Evolutionary conservation across 495 filamentous ascomycete species (phyloP), one percentile per base, ranked within the genome.

Genomic region (Podospora bellae-mahoneyi): DNA sequence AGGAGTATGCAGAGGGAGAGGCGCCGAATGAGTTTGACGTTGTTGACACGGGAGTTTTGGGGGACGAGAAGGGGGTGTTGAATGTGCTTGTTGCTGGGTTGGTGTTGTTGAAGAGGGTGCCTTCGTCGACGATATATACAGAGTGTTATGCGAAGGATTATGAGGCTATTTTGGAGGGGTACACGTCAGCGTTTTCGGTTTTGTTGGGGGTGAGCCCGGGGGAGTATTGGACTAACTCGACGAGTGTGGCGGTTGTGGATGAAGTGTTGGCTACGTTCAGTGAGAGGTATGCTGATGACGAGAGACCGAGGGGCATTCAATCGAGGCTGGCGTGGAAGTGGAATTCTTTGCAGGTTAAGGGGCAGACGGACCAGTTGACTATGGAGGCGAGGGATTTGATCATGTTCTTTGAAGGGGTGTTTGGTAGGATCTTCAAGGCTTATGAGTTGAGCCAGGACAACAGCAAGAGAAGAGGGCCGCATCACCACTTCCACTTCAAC

Each of bases 21-120:
- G 80, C 79, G 13, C 83, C 84, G 15, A 65, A 68, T 34, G 60
- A 75, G 28, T 89, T 89, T 63, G 78, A 88, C 66, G 77, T 84
- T n/a, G 86, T 89, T 54, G 85, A 89, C 68, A 88, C 86, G 1
- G 86, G 84, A 5, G 84, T 84, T 65, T 74, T 88, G 6, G 71
- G 74, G 20, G 84, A 86, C 68, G 77, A 85, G 61, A 13, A 84
- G 27, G 84, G 84, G 20, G 64, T 76, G 0, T 54, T 88, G 9
- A 85, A 84, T 64, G 55, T 87, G 15, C 69, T 89, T 15, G 69
- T 83, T 30, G 79, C 85, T 2, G 69, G 82, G 1, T 69, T 71
- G 10, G 87, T 83, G 10, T 67, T 89, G 32, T 72, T 88, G 10
- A 74, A 73, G 5, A 66, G 76, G 27, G 64, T 60, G 0, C 69